Conservation (phyloP, 2,329 filamentous ascomycete genomes). For the Penicillium digitatum region DNA sequence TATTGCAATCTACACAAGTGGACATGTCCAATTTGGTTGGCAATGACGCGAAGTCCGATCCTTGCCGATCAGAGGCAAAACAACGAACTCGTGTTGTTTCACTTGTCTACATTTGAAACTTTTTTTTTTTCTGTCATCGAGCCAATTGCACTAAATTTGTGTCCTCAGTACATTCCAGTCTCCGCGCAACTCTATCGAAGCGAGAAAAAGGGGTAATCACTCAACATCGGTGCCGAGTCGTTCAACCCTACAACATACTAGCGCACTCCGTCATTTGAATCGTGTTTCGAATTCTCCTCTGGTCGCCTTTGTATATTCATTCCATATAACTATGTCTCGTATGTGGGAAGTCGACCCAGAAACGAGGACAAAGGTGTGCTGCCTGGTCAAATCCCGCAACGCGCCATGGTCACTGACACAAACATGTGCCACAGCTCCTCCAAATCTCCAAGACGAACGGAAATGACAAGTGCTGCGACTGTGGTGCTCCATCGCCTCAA, state of each 20-base stretch:
- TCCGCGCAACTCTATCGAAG: neutral
- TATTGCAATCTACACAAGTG: neutral
- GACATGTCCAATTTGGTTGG: neutral
- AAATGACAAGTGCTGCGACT: constrained; percentile 92
- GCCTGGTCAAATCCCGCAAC: neutral
- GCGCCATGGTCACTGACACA: constrained; percentile 11
- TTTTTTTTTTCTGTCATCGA: neutral
- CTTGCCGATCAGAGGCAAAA: constrained; percentile 24
- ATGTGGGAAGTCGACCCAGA: constrained; percentile 99
- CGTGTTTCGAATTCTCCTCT: neutral
- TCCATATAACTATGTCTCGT: constrained; percentile 52
- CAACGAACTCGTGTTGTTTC: constrained; percentile 7
- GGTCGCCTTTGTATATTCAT: constrained; percentile 7
- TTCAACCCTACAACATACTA: constrained; percentile 1
- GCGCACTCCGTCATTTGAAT: constrained; percentile 11
- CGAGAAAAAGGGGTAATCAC: neutral
- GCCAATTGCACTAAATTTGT: neutral
- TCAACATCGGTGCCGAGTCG: neutral
- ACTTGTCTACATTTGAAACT: neutral
- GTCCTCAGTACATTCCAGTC: neutral
- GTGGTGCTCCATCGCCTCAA: constrained; percentile 91
- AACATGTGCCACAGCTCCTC: constrained; percentile 60
- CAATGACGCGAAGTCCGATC: constrained; percentile 20
- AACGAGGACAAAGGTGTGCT: constrained; percentile 80
- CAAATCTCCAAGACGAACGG: constrained; percentile 84